Conservation (phyloP, 2,329 filamentous ascomycete species). For the Clathrospora elynae region DNA sequence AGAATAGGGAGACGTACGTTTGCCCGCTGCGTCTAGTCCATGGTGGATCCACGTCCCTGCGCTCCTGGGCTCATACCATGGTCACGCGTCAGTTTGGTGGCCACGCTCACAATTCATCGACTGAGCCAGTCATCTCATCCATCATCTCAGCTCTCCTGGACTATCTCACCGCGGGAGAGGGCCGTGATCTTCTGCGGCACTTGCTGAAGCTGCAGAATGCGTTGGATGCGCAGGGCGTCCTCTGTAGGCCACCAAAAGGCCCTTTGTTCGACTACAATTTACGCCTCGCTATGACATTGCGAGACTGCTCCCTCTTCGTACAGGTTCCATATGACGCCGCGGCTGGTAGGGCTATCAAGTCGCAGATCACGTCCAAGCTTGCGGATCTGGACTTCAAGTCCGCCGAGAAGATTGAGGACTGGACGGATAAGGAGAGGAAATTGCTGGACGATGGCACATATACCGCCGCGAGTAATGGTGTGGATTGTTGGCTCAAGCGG, state of each 20-base stretch:
- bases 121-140: conserved; percentile 1
- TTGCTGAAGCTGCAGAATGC: conserved; percentile 46
- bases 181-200: conserved; percentile 44
- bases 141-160: conserved; percentile 21
- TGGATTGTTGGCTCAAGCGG: conserved; percentile 3
- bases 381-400: conserved; percentile 56
- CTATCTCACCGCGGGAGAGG: conserved; percentile 41
- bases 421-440: conserved; percentile 49
- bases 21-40: conserved; percentile 52
- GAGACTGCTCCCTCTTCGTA: conserved; percentile 55
- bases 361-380: conserved; percentile 48
- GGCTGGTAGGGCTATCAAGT: not conserved
- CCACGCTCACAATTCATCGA: conserved; percentile 1
- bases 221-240: conserved; percentile 48
- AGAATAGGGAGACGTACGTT: conserved; percentile 29
- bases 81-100: conserved; percentile 16
- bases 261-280: conserved; percentile 23
- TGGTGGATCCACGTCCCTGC: conserved; percentile 24
- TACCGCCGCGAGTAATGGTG: conserved; percentile 4
- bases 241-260: conserved; percentile 1
- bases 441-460: conserved; percentile 52
- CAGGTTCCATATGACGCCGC: conserved; percentile 23
- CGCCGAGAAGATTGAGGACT: conserved; percentile 48
- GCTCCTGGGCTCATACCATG: conserved; percentile 20
- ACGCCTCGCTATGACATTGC: conserved; percentile 53